Conservation (phyloP, 306 rosid species). For the Canavalia ensiformis region DNA sequence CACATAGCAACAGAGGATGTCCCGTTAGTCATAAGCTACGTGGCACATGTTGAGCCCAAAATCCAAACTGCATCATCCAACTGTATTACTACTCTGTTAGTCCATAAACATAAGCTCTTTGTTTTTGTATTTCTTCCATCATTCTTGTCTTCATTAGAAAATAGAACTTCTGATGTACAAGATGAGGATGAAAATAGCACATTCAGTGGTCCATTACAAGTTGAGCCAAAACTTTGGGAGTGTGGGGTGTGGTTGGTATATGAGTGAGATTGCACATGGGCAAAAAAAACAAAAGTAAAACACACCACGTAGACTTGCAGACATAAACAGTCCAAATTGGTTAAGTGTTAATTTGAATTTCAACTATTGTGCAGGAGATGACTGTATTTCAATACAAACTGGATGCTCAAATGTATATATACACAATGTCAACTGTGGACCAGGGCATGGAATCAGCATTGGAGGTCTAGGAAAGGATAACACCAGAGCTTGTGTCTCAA, state of each 20-base stretch:
- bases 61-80: constrained; percentile 49
- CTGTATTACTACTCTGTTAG: constrained; percentile 39
- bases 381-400: constrained; percentile 93
- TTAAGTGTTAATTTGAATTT: constrained; percentile 36
- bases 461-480: constrained; percentile 92
- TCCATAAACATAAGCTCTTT: constrained; percentile 28
- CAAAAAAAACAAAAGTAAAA: constrained; percentile 6
- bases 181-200: constrained; percentile 22
- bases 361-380: constrained; percentile 77
- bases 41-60: constrained; percentile 44
- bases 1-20: constrained; percentile 49
- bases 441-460: constrained; percentile 99
- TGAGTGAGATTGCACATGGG: not conserved
- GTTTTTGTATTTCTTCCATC: constrained; percentile 35
- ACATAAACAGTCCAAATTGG: constrained; percentile 23
- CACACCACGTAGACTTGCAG: not conserved
- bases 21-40: constrained; percentile 44
- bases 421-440: constrained; percentile 93
- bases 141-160: constrained; percentile 41
- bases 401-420: constrained; percentile 89
- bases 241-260: not conserved
- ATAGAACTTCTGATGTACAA: constrained; percentile 21
- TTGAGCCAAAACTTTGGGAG: constrained; percentile 22
- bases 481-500: constrained; percentile 93
- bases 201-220: constrained; percentile 35